These are phyloP conservation scores for Yamadazyma sp. DNA, from an alignment of 805 yeast species.

Conservation along the genomic window DNA sequence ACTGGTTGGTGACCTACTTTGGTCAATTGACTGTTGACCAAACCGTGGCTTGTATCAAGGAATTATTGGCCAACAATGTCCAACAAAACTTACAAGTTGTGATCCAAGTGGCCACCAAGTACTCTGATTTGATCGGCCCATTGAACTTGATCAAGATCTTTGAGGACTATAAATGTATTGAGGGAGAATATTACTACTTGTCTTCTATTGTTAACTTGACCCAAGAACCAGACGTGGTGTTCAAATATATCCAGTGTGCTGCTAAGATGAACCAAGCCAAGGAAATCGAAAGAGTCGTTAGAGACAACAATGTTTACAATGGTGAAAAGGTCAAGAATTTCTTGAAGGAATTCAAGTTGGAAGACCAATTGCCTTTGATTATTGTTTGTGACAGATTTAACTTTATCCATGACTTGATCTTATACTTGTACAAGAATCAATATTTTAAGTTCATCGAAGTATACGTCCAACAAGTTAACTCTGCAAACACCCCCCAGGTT, in stretches of 20 bases:
- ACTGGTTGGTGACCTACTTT: slow-evolving; percentile 90
- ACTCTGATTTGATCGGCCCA: slow-evolving; percentile 90
- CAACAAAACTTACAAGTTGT: slow-evolving; percentile 89
- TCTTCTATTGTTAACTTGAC: slow-evolving; percentile 91
- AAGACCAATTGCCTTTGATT: slow-evolving; percentile 94
- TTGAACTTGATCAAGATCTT: slow-evolving; percentile 80
- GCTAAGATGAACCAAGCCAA: slow-evolving; percentile 84
- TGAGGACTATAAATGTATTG: slow-evolving; percentile 88
- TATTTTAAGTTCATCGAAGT: slow-evolving; percentile 96
- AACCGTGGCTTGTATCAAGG: slow-evolving; percentile 81
- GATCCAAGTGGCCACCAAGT: slow-evolving; percentile 95
- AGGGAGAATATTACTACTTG: slow-evolving; percentile 92
- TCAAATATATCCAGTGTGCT: slow-evolving; percentile 94
- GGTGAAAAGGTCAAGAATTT: slow-evolving; percentile 98
- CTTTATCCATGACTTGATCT: slow-evolving; percentile 89
- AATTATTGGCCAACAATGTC: slow-evolving; percentile 73
- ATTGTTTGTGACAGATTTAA: slow-evolving; percentile 92
- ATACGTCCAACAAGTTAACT: slow-evolving; percentile 96
- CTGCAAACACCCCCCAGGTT: slow-evolving; percentile 93
- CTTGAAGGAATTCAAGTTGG: slow-evolving; percentile 88
- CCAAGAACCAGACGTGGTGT: slow-evolving; percentile 91
- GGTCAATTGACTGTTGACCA: slow-evolving; percentile 95
- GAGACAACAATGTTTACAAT: slow-evolving; percentile 90
- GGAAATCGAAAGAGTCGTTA: slow-evolving; percentile 94
- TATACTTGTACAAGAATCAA: slow-evolving; percentile 92